Base-by-base conservation (phyloP, 1,284 basidiomycete genomes). In the Ustilago vetiveriae region DNA sequence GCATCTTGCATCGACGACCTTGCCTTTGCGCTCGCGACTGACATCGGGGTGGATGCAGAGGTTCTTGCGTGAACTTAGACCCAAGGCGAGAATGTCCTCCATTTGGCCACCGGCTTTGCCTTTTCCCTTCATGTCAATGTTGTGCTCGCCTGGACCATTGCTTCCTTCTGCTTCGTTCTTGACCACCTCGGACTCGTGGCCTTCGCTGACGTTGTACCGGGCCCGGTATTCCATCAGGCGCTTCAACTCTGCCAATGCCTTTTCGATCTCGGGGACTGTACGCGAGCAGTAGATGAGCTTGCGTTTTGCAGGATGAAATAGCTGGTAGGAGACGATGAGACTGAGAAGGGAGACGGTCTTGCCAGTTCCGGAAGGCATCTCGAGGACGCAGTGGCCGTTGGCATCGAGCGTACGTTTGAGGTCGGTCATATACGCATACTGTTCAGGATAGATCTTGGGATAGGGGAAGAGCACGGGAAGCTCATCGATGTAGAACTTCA, bases 231-330 rank as follows among this genome's bases (percentile, higher is more conserved):
- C 89, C 90, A 99, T 93, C 35, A 99, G 84, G 41, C 95, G 86
- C 83, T 98, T 96, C 79, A 99, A 84, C 84, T 99, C 96, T 1
- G 94, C 89, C 42, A 99, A 85, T 0, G 96, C 96, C 83, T 99
- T 99, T 83, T 99, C 96, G 74, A 99, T 99, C 84, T 99, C 96
- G 6, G 96, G 96, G n/a, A 99, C 96, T 3, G 96, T 99, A 80
- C 96, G 94, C 22, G 96, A 98, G 83, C 96, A 99, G 83, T 99
- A 99, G 73, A 99, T 90, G 72, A 99, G 88, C 83, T 98, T 98
- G 67, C 96, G 88, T 64, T 90, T 89, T 8, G 89, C 90, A 9
- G 93, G 91, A 81, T 94, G 92, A 84, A 94, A 96, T 91, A 94
- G 70, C 40, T 98, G 95, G 82, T 98, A 99, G 22, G 94, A 94